phyloP scores from a whole-genome alignment of 75 land plant species.

The Cunninghamia lanceolata region DNA sequence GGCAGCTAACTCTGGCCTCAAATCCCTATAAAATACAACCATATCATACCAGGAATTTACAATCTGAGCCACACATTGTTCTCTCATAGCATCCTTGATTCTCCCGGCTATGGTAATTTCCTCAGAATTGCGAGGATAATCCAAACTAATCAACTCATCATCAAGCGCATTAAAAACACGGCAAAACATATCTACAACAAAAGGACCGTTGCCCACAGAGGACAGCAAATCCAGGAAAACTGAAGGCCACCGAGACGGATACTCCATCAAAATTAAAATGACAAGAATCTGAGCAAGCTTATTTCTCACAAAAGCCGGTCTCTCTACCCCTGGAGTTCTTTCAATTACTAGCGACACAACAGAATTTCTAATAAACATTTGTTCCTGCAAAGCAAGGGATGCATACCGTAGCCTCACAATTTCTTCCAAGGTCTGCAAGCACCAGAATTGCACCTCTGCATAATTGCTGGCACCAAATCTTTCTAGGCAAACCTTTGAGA shows the following conservation, averaged over 20 bases:
- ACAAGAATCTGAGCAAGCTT: constrained; percentile 92
- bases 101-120: constrained; percentile 55
- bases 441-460: constrained; percentile 94
- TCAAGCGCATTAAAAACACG: constrained; percentile 77
- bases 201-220: constrained; percentile 48
- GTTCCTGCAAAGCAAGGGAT: constrained; percentile 56
- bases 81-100: constrained; percentile 94
- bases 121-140: constrained; percentile 62
- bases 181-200: constrained; percentile 85
- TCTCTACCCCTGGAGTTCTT: constrained; percentile 27
- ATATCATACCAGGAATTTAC: constrained; percentile 86
- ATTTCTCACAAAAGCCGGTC: constrained; percentile 79
- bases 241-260: constrained; percentile 78
- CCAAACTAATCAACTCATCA: constrained; percentile 85
- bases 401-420: constrained; percentile 45
- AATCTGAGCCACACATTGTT: constrained; percentile 84
- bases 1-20: constrained; percentile 58
- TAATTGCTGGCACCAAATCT: constrained; percentile 47
- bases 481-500: constrained; percentile 59
- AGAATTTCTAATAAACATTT: constrained; percentile 48
- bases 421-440: constrained; percentile 79
- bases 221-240: constrained; percentile 71
- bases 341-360: constrained; percentile 45
- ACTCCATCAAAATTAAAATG: constrained; percentile 71
- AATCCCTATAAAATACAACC: constrained; percentile 55